Conservation (phyloP, 129 eudicot genomes). For the Cynara cardunculus region DNA sequence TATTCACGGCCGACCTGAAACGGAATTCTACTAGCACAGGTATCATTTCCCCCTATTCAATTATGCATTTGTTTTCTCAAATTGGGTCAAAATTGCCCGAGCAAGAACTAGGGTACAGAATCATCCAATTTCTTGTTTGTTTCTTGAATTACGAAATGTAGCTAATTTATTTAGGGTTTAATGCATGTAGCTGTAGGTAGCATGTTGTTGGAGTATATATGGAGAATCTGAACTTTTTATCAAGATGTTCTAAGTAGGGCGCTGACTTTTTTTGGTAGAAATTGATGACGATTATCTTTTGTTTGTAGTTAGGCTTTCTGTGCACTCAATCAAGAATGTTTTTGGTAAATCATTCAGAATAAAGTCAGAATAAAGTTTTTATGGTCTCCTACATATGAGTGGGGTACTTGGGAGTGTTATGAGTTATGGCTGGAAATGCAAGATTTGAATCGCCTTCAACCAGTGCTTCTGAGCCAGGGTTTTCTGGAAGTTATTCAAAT, state of each 20-base stretch:
- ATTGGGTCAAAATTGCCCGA: neutral
- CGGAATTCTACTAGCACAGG: constrained; percentile 18
- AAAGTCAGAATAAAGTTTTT: constrained; percentile 1
- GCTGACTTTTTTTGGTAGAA: constrained; percentile 22
- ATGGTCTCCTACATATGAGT: constrained; percentile 15
- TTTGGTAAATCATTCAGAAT: constrained; percentile 22
- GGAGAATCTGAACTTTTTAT: neutral
- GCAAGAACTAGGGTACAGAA: constrained; percentile 24
- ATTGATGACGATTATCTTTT: constrained; percentile 6
- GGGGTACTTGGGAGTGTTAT: constrained; percentile 14
- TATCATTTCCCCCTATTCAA: constrained; percentile 34
- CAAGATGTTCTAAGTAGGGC: neutral
- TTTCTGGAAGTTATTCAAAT: constrained; percentile 53
- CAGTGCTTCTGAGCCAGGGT: constrained; percentile 52
- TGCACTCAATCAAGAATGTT: constrained; percentile 9
- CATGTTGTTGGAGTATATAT: constrained; percentile 2
- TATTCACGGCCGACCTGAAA: neutral
- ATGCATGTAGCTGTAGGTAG: neutral
- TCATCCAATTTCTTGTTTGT: neutral
- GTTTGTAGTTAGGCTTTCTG: constrained; percentile 3
- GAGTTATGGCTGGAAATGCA: constrained; percentile 64
- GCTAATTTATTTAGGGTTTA: neutral
- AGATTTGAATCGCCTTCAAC: constrained; percentile 66
- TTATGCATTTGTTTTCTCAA: constrained; percentile 10
- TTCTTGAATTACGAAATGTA: constrained; percentile 23